These are phyloP conservation scores for Diaporthe vaccinii DNA, from an alignment of 2,329 filamentous ascomycete genomes.

Conservation along the genomic window DNA sequence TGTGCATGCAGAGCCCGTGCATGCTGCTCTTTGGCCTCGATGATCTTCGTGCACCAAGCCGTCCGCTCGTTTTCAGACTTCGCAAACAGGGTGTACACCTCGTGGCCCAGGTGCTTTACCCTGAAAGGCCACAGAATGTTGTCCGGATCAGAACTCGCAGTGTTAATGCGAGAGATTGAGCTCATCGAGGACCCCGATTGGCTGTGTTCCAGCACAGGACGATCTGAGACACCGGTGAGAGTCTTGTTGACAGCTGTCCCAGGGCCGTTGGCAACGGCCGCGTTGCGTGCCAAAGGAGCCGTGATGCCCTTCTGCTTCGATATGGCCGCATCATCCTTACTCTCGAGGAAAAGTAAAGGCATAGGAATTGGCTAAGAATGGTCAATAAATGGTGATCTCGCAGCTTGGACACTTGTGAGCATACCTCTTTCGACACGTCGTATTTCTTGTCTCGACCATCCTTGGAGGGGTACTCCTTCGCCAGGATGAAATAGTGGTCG, in stretches of 20 bases:
- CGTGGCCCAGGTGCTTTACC: constrained; percentile 94
- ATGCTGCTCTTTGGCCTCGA: constrained; percentile 94
- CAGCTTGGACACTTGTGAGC: background rate
- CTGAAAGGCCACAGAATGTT: constrained; percentile 94
- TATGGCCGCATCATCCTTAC: constrained; percentile 90
- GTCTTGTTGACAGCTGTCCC: constrained; percentile 70
- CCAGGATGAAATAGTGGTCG: constrained; percentile 94
- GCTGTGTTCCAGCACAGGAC: constrained; percentile 75
- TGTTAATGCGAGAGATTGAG: constrained; percentile 62
- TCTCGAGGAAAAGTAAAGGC: constrained; percentile 94
- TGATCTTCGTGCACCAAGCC: constrained; percentile 94
- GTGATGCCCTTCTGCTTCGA: constrained; percentile 85
- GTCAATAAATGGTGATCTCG: constrained; percentile 45
- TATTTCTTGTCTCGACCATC: constrained; percentile 83
- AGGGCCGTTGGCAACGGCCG: constrained; percentile 69
- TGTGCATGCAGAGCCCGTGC: constrained; percentile 90
- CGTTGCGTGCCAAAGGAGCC: constrained; percentile 69
- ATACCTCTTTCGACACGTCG: constrained; percentile 89
- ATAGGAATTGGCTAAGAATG: constrained; percentile 84
- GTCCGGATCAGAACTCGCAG: constrained; percentile 74
- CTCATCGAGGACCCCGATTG: constrained; percentile 76
- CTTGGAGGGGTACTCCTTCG: constrained; percentile 82
- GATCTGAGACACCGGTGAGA: constrained; percentile 60
- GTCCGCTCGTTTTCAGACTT: constrained; percentile 79
- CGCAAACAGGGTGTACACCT: constrained; percentile 92